Evolutionary conservation across 805 yeast genomes (phyloP), one percentile per base, ranked within the genome.

Genomic region (Sungouiella blattae): DNA sequence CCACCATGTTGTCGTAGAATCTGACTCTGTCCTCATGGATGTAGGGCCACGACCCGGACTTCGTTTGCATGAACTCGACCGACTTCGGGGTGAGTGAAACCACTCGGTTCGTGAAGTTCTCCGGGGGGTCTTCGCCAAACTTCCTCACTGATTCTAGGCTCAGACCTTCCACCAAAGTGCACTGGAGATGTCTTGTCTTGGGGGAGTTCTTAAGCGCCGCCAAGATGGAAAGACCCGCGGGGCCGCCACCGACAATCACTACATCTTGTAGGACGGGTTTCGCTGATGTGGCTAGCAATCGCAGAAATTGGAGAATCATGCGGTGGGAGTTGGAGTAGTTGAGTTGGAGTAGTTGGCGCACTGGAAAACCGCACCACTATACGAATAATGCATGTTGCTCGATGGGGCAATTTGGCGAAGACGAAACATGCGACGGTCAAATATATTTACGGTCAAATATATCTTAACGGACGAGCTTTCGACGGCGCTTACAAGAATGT

Each of bases 211-310:
- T 83, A 38, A 91, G 61, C 0, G 95, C 94, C 0, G 95, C 75
- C 4, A 93, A 80, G 24, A 93, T 64, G 1, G 96, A 82, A 37
- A 93, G 64, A 0, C 98, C 98, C 1, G 98, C 98, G 1, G 98
- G 96, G 0, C 98, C 98, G 6, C 95, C 98, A 24, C 98, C 98
- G 24, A 93, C 84, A 35, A 93, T 84, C 6, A 87, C 80, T 14
- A 93, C 76, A 58, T 91, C 97, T 18, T 58, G 68, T 6, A 47
- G 50, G 21, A 33, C 28, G 11, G 50, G 45, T 27, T 26, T 35
- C 3, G 41, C 46, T 6, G 41, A 26, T 4, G 46, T 41, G 14
- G 47, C 22, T 6, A 41, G 35, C 9, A 34, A 18, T 22, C 49
- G 36, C 30, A 22, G 40, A 24, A 40, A 33, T 9, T 20, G 22